phyloP scores from a whole-genome alignment of 2,329 filamentous ascomycete species.

The Ophiostoma montium region DNA sequence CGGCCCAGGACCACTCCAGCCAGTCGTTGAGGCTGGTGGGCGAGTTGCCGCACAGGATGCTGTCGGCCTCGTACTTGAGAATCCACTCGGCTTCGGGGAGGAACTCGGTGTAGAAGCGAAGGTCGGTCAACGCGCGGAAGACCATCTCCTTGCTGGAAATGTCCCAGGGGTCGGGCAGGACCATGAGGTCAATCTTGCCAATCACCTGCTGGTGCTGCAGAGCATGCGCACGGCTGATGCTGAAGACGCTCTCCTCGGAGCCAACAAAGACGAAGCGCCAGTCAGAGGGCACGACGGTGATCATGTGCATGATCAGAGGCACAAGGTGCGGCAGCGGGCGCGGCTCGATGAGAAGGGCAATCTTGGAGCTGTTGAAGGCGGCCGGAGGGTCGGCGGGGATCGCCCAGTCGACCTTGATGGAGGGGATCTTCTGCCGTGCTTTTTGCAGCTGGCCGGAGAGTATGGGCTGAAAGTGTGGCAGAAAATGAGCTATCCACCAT shows the following conservation, averaged over 20 bases:
- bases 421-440: constrained; percentile 25
- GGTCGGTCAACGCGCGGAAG: constrained; percentile 33
- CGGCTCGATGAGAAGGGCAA: constrained; percentile 38
- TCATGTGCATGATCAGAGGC: constrained; percentile 37
- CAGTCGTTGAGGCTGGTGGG: constrained; percentile 36
- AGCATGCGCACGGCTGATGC: constrained; percentile 30
- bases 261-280: constrained; percentile 42
- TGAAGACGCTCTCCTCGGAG: constrained; percentile 31
- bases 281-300: constrained; percentile 36
- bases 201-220: constrained; percentile 33
- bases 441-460: constrained; percentile 26
- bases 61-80: constrained; percentile 40
- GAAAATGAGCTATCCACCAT: constrained; percentile 31
- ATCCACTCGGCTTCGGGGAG: constrained; percentile 38
- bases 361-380: constrained; percentile 33
- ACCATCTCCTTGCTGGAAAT: constrained; percentile 34
- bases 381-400: constrained; percentile 19
- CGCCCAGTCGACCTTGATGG: constrained; percentile 27
- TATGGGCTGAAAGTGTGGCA: constrained; percentile 30
- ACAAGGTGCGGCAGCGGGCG: constrained; percentile 33
- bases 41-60: constrained; percentile 41
- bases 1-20: constrained; percentile 40
- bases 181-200: constrained; percentile 37
- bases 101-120: constrained; percentile 38
- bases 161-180: constrained; percentile 33